A percentile compares a stretch with the other conserved stretches of the same genome.
Conservation (phyloP, 1,284 basidiomycete genomes). For the Trametes pubescens region DNA sequence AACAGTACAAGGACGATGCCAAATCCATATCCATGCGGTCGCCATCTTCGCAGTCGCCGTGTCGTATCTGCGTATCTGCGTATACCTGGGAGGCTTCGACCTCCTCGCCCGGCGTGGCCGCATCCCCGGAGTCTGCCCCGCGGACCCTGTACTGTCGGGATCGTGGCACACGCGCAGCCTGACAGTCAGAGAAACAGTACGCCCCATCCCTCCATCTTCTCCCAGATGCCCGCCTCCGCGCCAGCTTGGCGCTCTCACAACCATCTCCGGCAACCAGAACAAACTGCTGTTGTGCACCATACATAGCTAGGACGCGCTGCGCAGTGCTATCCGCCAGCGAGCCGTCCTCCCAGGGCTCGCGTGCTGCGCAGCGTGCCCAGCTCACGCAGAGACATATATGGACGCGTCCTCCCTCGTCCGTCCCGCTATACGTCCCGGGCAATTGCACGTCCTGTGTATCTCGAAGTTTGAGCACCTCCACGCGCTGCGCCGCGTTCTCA, state of each 20-base stretch:
- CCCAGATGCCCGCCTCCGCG: not conserved
- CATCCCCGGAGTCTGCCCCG: not conserved
- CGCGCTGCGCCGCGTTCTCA: slow-evolving; percentile 10
- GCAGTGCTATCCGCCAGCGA: not conserved
- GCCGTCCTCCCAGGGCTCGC: not conserved
- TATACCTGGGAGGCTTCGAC: not conserved
- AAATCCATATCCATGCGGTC: slow-evolving; percentile 1
- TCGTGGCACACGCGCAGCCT: not conserved
- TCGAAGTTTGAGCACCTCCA: not conserved
- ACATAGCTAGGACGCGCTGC: not conserved
- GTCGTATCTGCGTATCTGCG: not conserved
- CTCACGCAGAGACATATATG: no score
- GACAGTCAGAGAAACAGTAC: not conserved
- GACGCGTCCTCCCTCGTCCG: no score
- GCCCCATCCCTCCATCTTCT: not conserved
- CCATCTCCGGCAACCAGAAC: slow-evolving; percentile 6
- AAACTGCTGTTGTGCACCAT: not conserved
- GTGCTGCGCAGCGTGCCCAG: not conserved
- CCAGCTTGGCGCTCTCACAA: slow-evolving; percentile 5
- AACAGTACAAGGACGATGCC: not conserved
- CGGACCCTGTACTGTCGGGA: not conserved
- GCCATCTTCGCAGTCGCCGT: not conserved
- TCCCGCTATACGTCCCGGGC: no score
- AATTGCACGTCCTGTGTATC: no score
- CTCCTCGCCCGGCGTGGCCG: not conserved